Conservation (phyloP, 495 filamentous ascomycete genomes). For the Xylaria scruposa region DNA sequence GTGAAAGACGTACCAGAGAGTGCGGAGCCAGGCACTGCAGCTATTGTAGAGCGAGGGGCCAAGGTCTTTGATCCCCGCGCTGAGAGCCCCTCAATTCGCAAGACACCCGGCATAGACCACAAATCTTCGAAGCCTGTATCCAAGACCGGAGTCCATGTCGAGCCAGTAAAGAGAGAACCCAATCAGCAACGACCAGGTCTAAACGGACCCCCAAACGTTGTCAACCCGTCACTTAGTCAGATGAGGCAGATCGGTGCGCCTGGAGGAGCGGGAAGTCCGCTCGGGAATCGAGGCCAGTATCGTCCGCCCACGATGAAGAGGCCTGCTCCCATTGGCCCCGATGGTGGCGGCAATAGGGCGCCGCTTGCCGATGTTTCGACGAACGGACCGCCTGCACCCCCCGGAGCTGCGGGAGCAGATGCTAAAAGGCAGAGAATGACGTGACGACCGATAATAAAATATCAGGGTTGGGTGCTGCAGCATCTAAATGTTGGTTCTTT, state of each 20-base stretch:
- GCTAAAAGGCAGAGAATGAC: conserved; percentile 51
- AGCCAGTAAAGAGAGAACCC: conserved; percentile 40
- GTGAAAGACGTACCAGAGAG: conserved; percentile 53
- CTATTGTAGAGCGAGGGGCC: conserved; percentile 51
- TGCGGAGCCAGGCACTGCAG: conserved; percentile 35
- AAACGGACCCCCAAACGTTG: conserved; percentile 26
- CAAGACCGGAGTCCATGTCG: conserved; percentile 51
- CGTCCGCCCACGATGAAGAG: conserved; percentile 67
- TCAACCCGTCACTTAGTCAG: conserved; percentile 72
- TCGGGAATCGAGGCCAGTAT: conserved; percentile 64
- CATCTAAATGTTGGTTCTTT: background rate
- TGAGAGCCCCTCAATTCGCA: conserved; percentile 86
- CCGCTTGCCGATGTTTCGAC: conserved; percentile 50
- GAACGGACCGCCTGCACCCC: conserved; percentile 37
- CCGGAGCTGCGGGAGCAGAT: conserved; percentile 37
- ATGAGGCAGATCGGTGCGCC: conserved; percentile 78
- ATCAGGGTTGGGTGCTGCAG: background rate
- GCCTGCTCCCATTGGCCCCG: conserved; percentile 39
- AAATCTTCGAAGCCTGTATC: conserved; percentile 70
- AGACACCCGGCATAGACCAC: conserved; percentile 89
- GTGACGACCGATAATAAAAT: conserved; percentile 28
- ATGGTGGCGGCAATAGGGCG: conserved; percentile 33
- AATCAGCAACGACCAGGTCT: conserved; percentile 31
- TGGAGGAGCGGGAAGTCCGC: conserved; percentile 58
- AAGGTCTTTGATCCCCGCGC: conserved; percentile 79